Percentiles rank a stretch among this genome's conserved stretches.
phyloP scores from a whole-genome alignment of 805 yeast species.

The Teunomyces atbi region DNA sequence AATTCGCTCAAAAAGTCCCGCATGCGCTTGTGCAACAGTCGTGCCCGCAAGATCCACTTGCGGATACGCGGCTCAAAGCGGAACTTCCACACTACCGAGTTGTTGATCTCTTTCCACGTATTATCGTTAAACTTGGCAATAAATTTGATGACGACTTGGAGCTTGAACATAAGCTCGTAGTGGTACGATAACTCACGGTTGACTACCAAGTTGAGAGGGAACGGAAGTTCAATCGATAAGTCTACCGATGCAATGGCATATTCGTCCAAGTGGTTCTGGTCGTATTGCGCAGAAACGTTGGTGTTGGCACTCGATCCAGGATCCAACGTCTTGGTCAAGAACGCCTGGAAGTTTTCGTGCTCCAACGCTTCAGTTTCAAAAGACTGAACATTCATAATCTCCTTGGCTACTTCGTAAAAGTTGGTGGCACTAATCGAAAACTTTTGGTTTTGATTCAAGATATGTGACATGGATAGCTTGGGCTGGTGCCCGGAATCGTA shows the following conservation, averaged over 20 bases:
- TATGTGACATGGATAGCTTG: conserved; percentile 73
- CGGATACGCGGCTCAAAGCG: conserved; percentile 43
- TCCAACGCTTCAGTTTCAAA: conserved; percentile 29
- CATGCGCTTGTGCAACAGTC: conserved; percentile 59
- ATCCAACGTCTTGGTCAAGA: conserved; percentile 44
- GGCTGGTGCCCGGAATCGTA: conserved; percentile 35
- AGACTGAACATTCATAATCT: conserved; percentile 52
- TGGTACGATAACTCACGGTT: conserved; percentile 70
- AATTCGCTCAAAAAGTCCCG: conserved; percentile 55
- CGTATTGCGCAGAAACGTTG: neutral
- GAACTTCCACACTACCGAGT: conserved; percentile 66
- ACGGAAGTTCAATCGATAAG: conserved; percentile 67
- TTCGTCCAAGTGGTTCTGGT: conserved; percentile 18
- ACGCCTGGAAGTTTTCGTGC: conserved; percentile 42
- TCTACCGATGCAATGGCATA: conserved; percentile 52
- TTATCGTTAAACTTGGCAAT: conserved; percentile 57
- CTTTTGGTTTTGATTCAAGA: conserved; percentile 39
- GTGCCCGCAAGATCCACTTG: conserved; percentile 53
- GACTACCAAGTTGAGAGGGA: conserved; percentile 77
- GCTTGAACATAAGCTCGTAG: conserved; percentile 77
- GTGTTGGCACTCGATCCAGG: conserved; percentile 10
- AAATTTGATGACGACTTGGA: conserved; percentile 61
- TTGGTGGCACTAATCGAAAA: conserved; percentile 44
- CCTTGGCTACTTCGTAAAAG: conserved; percentile 45
- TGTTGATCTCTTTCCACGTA: conserved; percentile 70